Evolutionary conservation across 305 asterid species (phyloP), one percentile per base, ranked within the genome.

Genomic region (Fraxinus albicans): DNA sequence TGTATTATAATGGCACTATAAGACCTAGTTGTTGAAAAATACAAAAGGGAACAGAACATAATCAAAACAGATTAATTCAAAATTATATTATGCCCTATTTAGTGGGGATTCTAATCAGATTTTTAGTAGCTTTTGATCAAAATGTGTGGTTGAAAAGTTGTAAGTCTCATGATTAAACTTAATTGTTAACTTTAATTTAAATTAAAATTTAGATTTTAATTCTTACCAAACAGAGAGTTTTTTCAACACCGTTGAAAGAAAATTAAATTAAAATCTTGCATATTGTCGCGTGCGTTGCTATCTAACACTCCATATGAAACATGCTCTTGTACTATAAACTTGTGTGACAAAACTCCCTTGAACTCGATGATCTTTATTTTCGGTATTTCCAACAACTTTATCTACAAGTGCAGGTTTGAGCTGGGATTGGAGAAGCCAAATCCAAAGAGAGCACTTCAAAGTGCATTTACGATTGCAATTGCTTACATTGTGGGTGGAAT

Each of bases 351-450:
- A 50, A 15, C 1, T 50, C n/a, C 8, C 63, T 50, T 50, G 63
- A 50, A 53, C 63, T 53, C 25, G 63, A 53, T 17, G 21, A 17
- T 47, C 58, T 53, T 42, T 42, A 42, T 42, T 42, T 42, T 42
- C 50, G 17, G 50, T 40, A 40, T 40, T 40, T 40, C 50, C 50
- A 9, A 40, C 44, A 8, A 3, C 5, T 73, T 74, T 21, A 78
- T 35, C 31, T 77, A 2, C 29, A 44, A 73, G 15, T 88, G 84
- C 91, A 96, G 99, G 86, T 96, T 93, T 82, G 99, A 96, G 76
- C 88, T 96, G 63, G 99, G 99, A 55, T 85, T 96, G 89, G 99
- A 96, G 93, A 96, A 94, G 88, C 99, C 98, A 19, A 92, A 96
- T 81, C 99, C 99, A 8, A 92, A 84, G 81, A 90, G 98, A 79